Evolutionary conservation across 805 yeast species (phyloP).

Genomic region (Sungouiella blattae): DNA sequence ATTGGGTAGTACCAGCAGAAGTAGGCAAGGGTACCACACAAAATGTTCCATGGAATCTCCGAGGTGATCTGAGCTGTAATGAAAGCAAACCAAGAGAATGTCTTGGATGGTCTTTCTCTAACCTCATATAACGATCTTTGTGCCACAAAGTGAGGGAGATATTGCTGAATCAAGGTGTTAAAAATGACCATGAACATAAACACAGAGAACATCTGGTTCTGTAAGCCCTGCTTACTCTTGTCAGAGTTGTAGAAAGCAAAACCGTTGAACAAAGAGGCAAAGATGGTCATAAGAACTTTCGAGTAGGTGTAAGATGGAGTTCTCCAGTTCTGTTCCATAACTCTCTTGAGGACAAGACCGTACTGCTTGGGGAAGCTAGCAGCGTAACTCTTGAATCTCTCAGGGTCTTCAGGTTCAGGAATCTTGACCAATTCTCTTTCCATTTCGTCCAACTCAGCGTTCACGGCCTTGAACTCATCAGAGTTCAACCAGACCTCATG

Average conservation of each 20-base stretch:
- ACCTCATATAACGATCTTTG: constrained; percentile 70
- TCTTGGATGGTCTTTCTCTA: constrained; percentile 70
- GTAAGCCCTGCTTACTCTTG: constrained; percentile 25
- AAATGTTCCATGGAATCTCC: constrained; percentile 63
- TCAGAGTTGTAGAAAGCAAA: constrained; percentile 14
- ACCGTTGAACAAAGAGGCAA: constrained; percentile 14
- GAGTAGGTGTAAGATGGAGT: constrained; percentile 23
- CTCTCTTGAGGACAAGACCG: constrained; percentile 26
- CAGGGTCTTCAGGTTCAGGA: constrained; percentile 22
- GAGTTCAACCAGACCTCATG: constrained; percentile 53
- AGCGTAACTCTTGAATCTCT: constrained; percentile 13
- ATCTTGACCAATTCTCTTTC: constrained; percentile 18
- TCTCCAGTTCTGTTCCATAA: constrained; percentile 36
- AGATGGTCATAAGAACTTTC: constrained; percentile 10
- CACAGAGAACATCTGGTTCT: constrained; percentile 71
- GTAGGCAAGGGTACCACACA: constrained; percentile 40
- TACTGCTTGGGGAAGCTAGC: constrained; percentile 15
- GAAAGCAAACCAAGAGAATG: constrained; percentile 65
- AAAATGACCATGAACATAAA: constrained; percentile 64
- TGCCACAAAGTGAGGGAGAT: constrained; percentile 49
- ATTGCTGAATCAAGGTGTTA: constrained; percentile 58
- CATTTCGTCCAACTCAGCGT: constrained; percentile 16
- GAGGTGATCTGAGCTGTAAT: constrained; percentile 58
- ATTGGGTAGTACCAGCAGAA: constrained; percentile 17
- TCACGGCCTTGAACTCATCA: constrained; percentile 12